Evolutionary conservation across 2,329 filamentous ascomycete genomes (phyloP).

Genomic region (Epichloe uncinata): DNA sequence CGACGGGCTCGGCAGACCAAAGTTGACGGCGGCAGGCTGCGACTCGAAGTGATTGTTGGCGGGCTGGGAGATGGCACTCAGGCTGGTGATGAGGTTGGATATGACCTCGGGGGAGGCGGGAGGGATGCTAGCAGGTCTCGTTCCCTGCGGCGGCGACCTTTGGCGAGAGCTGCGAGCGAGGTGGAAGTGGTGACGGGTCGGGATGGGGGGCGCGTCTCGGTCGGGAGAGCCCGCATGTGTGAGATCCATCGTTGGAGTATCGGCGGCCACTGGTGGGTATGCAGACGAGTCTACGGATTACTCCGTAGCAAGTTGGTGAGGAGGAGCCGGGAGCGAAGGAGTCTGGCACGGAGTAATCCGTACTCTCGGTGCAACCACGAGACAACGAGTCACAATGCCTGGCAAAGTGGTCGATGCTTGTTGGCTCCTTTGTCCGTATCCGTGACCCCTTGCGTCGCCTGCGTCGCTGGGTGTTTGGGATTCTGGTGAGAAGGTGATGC

Average conservation of each 20-base stretch:
- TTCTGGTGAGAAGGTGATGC: background rate
- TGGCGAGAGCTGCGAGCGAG: slow-evolving; percentile 5
- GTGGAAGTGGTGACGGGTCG: slow-evolving; percentile 10
- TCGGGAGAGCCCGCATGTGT: background rate
- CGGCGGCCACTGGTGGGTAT: background rate
- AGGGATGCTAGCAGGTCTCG: slow-evolving; percentile 12
- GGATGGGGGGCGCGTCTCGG: slow-evolving; percentile 20
- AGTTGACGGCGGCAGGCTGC: slow-evolving; percentile 28
- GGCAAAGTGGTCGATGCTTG: no score
- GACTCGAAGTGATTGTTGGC: slow-evolving; percentile 58
- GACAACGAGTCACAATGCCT: background rate
- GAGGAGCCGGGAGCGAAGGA: background rate
- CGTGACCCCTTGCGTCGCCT: no score
- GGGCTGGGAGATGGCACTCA: slow-evolving; percentile 54
- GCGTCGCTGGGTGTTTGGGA: background rate
- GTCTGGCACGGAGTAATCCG: background rate
- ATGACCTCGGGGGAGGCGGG: slow-evolving; percentile 59
- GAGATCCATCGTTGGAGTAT: slow-evolving; percentile 13
- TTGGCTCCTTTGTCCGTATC: no score
- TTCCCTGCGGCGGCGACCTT: slow-evolving; percentile 6
- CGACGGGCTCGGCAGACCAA: slow-evolving; percentile 26
- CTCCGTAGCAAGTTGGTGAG: background rate
- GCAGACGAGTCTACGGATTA: background rate
- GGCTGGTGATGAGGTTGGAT: slow-evolving; percentile 54
- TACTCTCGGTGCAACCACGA: background rate